Percentiles rank a stretch among this genome's conserved stretches.
These are phyloP conservation scores for Petasospora rhodanensis DNA, from an alignment of 1,139 yeast species.

Conservation along the genomic window DNA sequence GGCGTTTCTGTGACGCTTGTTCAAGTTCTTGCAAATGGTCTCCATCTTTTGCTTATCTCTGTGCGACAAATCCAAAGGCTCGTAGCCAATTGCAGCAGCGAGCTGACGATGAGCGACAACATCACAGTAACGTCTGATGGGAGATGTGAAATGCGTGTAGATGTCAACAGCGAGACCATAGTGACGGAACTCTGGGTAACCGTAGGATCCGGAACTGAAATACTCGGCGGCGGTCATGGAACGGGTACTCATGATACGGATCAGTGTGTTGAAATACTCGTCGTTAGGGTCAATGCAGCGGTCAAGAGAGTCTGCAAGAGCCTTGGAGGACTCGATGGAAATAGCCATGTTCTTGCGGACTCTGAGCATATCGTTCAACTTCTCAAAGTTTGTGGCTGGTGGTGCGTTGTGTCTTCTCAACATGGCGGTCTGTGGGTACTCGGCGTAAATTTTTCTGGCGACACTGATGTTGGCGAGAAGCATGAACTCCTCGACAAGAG, in stretches of 20 bases:
- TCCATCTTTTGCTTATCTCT: slow-evolving; percentile 92
- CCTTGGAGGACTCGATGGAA: slow-evolving; percentile 80
- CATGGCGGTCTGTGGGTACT: slow-evolving; percentile 98
- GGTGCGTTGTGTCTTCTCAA: slow-evolving; percentile 96
- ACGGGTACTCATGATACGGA: slow-evolving; percentile 96
- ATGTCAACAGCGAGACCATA: slow-evolving; percentile 97
- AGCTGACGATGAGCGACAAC: slow-evolving; percentile 95
- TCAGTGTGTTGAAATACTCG: slow-evolving; percentile 86
- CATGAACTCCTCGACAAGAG: slow-evolving; percentile 98
- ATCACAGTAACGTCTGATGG: slow-evolving; percentile 97
- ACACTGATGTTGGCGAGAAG: slow-evolving; percentile 94
- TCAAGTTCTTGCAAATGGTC: slow-evolving; percentile 80
- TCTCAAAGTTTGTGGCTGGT: slow-evolving; percentile 89
- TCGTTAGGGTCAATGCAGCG: slow-evolving; percentile 78
- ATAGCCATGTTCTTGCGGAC: slow-evolving; percentile 78
- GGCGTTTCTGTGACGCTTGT: slow-evolving; percentile 93
- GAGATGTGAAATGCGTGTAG: slow-evolving; percentile 97
- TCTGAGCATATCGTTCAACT: slow-evolving; percentile 80
- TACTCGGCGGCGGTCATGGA: slow-evolving; percentile 99
- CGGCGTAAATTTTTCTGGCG: slow-evolving; percentile 84
- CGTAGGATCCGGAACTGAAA: slow-evolving; percentile 88
- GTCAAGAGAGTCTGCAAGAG: slow-evolving; percentile 92
- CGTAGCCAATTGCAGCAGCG: slow-evolving; percentile 96
- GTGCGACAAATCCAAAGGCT: slow-evolving; percentile 73
- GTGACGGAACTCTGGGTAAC: slow-evolving; percentile 92